Evolutionary conservation across 129 eudicot species (phyloP).

Genomic region (Helianthus tuberosus): DNA sequence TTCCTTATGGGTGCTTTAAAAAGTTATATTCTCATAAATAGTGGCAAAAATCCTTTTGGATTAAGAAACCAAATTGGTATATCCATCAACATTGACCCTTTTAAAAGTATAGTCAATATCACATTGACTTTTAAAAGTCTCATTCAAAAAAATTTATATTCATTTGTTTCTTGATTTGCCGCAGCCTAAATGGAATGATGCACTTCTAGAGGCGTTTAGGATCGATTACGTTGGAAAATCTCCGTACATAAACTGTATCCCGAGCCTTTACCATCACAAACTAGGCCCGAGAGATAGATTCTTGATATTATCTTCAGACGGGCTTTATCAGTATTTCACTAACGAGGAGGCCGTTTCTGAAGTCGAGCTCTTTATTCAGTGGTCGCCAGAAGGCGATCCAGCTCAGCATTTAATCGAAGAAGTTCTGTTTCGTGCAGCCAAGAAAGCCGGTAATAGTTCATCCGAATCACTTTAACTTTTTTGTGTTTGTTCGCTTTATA

Average conservation of each 20-base stretch:
- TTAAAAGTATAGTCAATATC: slow-evolving; percentile 11
- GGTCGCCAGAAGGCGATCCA: slow-evolving; percentile 99
- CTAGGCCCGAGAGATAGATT: slow-evolving; percentile 91
- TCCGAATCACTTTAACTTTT: not conserved
- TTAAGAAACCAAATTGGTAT: slow-evolving; percentile 15
- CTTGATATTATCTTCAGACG: slow-evolving; percentile 90
- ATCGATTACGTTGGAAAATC: slow-evolving; percentile 83
- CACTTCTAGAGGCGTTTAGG: slow-evolving; percentile 95
- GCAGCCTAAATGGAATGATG: slow-evolving; percentile 99
- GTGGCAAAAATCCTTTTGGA: slow-evolving; percentile 13
- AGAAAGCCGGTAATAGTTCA: slow-evolving; percentile 72
- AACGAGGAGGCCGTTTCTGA: slow-evolving; percentile 96
- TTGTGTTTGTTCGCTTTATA: not conserved
- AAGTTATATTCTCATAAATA: slow-evolving; percentile 40
- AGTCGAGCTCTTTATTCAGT: slow-evolving; percentile 84
- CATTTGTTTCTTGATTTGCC: slow-evolving; percentile 25
- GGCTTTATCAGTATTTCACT: slow-evolving; percentile 94
- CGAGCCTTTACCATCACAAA: slow-evolving; percentile 78
- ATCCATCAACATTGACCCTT: slow-evolving; percentile 40
- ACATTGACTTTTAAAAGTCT: slow-evolving; percentile 14
- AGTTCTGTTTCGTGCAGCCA: slow-evolving; percentile 94
- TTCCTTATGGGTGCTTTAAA: slow-evolving; percentile 34
- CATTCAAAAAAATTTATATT: not conserved
- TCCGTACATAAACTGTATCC: slow-evolving; percentile 80
- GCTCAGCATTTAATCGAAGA: slow-evolving; percentile 97